Evolutionary conservation across 225 moss, liverwort and hornwort species (phyloP), one percentile per base, ranked within the genome.

Genomic region (Ulota crispa): DNA sequence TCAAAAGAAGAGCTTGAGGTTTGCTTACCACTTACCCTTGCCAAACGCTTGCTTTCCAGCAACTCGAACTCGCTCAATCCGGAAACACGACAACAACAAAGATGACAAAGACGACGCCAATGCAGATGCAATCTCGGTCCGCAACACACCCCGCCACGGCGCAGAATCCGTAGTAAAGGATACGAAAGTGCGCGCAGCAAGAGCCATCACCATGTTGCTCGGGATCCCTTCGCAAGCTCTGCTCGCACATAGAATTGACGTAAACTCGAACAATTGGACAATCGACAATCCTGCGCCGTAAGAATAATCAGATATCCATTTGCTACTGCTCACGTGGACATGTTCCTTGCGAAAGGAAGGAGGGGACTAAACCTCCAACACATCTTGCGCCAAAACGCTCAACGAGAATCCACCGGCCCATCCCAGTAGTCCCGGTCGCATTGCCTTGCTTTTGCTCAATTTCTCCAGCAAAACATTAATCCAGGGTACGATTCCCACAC

Each of bases 11-110:
- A 67, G 53, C 64, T 80, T 57, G 70, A 69, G 10, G 1, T 72
- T 82, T 37, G 62, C 85, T 88, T 86, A 90, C 86, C 83, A 88
- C 90, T 90, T 86, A 90, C 88, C 84, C 86, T 82, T 84, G 86
- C 86, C 86, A 71, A 86, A 77, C 59, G 66, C 74, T 45, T 30
- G 50, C 75, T 77, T 82, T 32, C 70, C 75, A 70, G 52, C 69
- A 65, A 50, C 64, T 50, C 59, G 63, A 20, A 73, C 52, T 27
- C 69, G 52, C 53, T 63, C 85, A 31, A 79, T 72, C 50, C 72
- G 47, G 21, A 76, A 76, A 47, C 37, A 43, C 4, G 83, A 55
- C 23, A n/a, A 10, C 10, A 2, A 41, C 41, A 41, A 9, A 41
- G 2, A 10, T 2, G 10, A 59, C 1, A 83, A 61, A 24, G 74